Conservation (phyloP, 495 filamentous ascomycete species). For the Baudoinia panamericana region DNA sequence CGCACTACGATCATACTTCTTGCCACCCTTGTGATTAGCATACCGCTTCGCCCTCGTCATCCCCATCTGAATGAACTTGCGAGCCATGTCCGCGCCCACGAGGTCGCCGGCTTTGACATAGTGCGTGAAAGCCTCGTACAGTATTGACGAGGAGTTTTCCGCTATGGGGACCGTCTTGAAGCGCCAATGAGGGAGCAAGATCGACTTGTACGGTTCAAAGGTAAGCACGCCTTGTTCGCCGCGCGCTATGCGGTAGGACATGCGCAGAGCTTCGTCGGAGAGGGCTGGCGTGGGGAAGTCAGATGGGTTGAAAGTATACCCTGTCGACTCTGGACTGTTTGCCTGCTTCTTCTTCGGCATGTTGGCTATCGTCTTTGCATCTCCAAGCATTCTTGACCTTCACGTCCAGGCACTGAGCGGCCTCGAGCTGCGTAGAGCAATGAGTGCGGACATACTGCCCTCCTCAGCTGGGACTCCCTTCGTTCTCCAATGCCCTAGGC, state of each 20-base stretch:
- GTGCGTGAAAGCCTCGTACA: constrained; percentile 32
- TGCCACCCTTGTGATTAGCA: constrained; percentile 38
- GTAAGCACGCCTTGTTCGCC: constrained; percentile 42
- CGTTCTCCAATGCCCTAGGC: too few relatives aligned
- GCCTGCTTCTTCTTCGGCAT: neutral
- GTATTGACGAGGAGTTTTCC: constrained; percentile 24
- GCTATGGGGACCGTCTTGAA: constrained; percentile 37
- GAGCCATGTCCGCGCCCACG: constrained; percentile 41
- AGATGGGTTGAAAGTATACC: neutral
- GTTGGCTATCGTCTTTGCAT: constrained; percentile 1
- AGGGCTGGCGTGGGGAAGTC: constrained; percentile 14
- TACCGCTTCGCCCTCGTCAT: constrained; percentile 41
- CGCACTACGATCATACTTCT: constrained; percentile 32
- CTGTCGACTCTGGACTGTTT: too few relatives aligned
- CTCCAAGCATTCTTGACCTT: too few relatives aligned
- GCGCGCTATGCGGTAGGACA: constrained; percentile 40
- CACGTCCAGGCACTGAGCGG: too few relatives aligned
- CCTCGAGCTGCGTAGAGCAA: too few relatives aligned
- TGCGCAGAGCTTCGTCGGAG: constrained; percentile 21
- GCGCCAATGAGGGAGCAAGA: constrained; percentile 37
- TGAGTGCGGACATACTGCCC: neutral
- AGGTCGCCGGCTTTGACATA: constrained; percentile 36
- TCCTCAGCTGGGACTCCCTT: too few relatives aligned
- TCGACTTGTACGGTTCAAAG: constrained; percentile 42
- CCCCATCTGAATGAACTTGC: constrained; percentile 45